Conservation (phyloP, 345 rosid species). For the Aquilaria yunnanensis region DNA sequence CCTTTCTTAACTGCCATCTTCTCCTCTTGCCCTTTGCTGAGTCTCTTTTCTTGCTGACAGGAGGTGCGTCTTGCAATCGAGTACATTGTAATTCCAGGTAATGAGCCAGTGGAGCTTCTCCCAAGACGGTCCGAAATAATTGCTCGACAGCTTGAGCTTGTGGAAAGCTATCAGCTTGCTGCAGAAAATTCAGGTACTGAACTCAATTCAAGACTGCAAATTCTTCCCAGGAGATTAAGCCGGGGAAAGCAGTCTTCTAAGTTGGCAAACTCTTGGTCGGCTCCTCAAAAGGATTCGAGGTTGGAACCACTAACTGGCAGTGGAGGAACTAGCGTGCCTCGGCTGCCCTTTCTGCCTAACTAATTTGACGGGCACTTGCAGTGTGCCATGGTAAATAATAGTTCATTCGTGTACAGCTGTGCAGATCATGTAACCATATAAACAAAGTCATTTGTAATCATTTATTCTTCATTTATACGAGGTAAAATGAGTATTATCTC, state of each 20-base stretch:
- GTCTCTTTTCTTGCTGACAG: constrained; percentile 24
- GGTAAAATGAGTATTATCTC: no score
- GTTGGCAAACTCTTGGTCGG: constrained; percentile 23
- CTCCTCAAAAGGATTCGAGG: constrained; percentile 13
- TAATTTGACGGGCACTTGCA: constrained; percentile 17
- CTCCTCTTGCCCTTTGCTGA: neutral
- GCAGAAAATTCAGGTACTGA: constrained; percentile 87
- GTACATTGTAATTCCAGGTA: constrained; percentile 91
- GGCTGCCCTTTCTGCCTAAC: constrained; percentile 71
- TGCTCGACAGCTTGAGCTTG: constrained; percentile 85
- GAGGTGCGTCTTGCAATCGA: constrained; percentile 91
- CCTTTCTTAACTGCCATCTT: neutral
- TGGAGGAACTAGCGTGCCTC: constrained; percentile 39
- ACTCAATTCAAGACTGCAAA: constrained; percentile 77
- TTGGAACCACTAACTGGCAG: constrained; percentile 19
- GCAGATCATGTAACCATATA: no score
- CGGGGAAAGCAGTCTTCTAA: constrained; percentile 45
- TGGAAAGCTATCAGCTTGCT: constrained; percentile 76
- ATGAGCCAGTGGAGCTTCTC: constrained; percentile 96
- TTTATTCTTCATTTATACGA: no score
- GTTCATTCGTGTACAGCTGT: no score
- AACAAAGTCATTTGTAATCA: no score
- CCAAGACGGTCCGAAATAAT: constrained; percentile 80
- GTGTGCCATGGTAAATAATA: no score
- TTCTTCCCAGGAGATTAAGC: constrained; percentile 61